These are phyloP conservation scores for Cystobasidium pallidum DNA, from an alignment of 1,284 basidiomycete species.

Conservation along the genomic window DNA sequence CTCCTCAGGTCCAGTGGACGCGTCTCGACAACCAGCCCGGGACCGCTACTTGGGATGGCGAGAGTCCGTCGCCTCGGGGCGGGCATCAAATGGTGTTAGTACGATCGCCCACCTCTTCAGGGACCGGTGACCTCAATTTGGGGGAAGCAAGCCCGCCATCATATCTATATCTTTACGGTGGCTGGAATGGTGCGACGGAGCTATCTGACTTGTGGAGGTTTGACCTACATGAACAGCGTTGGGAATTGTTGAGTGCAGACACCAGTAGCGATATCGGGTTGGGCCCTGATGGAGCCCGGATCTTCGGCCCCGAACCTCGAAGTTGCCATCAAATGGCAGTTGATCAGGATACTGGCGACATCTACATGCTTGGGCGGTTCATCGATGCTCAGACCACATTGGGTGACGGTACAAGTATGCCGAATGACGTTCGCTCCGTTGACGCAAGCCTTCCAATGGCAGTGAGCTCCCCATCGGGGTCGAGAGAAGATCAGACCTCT, in stretches of 20 bases:
- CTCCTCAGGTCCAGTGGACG: conserved; percentile 38
- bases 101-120: background rate
- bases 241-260: conserved; percentile 50
- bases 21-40: conserved; percentile 35
- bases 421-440: background rate
- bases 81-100: conserved; percentile 56
- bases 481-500: background rate
- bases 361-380: conserved; percentile 56
- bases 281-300: background rate
- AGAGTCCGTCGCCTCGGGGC: conserved; percentile 52
- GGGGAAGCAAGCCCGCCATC: conserved; percentile 5
- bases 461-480: background rate
- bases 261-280: conserved; percentile 40
- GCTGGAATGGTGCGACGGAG: conserved; percentile 56
- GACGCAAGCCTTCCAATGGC: background rate
- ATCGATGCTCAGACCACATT: conserved; percentile 45
- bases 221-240: conserved; percentile 52
- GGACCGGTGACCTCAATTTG: background rate
- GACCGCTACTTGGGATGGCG: conserved; percentile 29
- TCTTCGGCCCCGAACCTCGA: conserved; percentile 51
- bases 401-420: background rate
- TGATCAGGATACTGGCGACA: conserved; percentile 55
- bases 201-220: conserved; percentile 56
- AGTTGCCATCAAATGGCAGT: conserved; percentile 57
- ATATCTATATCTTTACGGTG: conserved; percentile 55